Evolutionary conservation across 2,329 filamentous ascomycete species (phyloP), one percentile per base, ranked within the genome.

Genomic region (Ascochyta pisi): DNA sequence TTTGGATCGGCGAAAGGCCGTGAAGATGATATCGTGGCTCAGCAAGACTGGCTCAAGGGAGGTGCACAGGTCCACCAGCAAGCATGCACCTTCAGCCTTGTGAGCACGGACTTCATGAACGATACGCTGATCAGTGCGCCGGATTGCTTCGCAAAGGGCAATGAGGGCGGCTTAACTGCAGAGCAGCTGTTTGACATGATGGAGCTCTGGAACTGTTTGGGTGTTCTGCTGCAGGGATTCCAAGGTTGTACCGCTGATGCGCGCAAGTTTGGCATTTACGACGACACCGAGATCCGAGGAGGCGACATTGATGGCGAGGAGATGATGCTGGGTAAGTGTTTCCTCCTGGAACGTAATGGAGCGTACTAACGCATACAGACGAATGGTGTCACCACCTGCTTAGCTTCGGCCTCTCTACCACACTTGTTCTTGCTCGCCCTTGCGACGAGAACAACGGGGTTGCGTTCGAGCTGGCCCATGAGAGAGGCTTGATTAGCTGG

Each of bases 21-120:
- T 13, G 84, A 87, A 61, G 81, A 84, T 27, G 84, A 88, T 56
- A 76, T 86, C 31, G 76, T 81, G 33, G 84, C 81, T 4, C 85
- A 88, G 67, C 79, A 85, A 61, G 85, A 87, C 63, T 89, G 86
- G 86, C 74, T 89, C 10, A 82, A 81, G 54, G 86, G 85, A 31
- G 85, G 85, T 2, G 54, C 73, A 5, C 69, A 84, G 39, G 83
- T 83, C 3, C 77, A 80, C 52, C 76, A 81, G 51, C 75, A 80
- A 49, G 76, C 70, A 42, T 78, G 73, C 60, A 77, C 74, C 8
- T 78, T 75, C 29, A 80, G 78, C 3, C 77, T 82, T 23, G 76
- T 81, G 38, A 78, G 80, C 49, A 81, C 79, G 1, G 79, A 82
- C 52, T 82, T 81, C 46, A 79, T 83, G 63, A 79, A 79, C 52